These are phyloP conservation scores for Calonectria pseudoturangicola DNA, from an alignment of 2,329 filamentous ascomycete species.

Conservation along the genomic window DNA sequence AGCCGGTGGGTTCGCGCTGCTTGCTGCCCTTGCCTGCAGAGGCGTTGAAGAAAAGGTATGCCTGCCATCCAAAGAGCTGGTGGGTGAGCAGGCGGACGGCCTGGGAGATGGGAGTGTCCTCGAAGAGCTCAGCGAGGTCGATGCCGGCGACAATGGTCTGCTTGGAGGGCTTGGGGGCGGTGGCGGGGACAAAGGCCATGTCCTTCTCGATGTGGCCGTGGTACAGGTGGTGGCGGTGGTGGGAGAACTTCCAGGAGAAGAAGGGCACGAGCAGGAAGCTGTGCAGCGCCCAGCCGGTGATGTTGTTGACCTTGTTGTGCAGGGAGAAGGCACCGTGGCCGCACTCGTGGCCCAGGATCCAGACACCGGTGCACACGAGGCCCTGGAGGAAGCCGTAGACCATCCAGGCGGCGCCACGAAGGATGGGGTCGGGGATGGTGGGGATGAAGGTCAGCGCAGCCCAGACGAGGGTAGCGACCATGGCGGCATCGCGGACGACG, in stretches of 20 bases:
- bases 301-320: conserved; percentile 74
- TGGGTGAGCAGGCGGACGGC: conserved; percentile 74
- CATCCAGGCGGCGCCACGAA: conserved; percentile 71
- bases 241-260: conserved; percentile 83
- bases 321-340: conserved; percentile 81
- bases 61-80: conserved; percentile 79
- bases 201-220: conserved; percentile 81
- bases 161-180: conserved; percentile 60
- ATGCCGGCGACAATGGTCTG: conserved; percentile 61
- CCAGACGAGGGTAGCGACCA: conserved; percentile 69
- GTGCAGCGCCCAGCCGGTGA: conserved; percentile 79
- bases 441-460: conserved; percentile 73
- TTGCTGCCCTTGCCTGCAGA: conserved; percentile 69
- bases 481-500: conserved; percentile 72
- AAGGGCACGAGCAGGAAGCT: conserved; percentile 80
- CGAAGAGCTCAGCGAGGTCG: conserved; percentile 72
- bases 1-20: conserved; percentile 62
- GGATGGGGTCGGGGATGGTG: conserved; percentile 64
- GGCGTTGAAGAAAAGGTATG: conserved; percentile 77
- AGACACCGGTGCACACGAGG: conserved; percentile 79
- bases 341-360: conserved; percentile 83
- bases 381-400: conserved; percentile 79
- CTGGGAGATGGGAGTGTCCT: conserved; percentile 77
- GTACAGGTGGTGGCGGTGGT: conserved; percentile 81
- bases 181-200: conserved; percentile 77